Evolutionary conservation across 2,329 filamentous ascomycete species (phyloP).

Genomic region (Neofusicoccum sp.): DNA sequence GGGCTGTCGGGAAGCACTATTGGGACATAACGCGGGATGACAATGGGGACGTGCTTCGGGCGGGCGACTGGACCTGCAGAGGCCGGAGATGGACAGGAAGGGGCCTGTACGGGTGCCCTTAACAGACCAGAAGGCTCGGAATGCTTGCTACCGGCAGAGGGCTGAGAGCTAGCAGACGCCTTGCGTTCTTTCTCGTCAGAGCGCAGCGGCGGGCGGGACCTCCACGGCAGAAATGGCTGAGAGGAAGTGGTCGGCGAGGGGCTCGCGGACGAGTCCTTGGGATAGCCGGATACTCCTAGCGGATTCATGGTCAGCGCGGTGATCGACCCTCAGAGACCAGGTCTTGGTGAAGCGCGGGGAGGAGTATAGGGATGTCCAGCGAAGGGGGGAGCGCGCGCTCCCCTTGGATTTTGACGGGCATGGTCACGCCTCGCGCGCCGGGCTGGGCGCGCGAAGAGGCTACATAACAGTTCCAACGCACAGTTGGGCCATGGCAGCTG

Average conservation of each 20-base stretch:
- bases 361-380: slow-evolving; percentile 20
- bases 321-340: slow-evolving; percentile 16
- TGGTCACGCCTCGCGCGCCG: slow-evolving; percentile 23
- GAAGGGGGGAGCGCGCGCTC: slow-evolving; percentile 14
- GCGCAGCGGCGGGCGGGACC: slow-evolving; percentile 29
- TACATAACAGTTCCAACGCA: slow-evolving; percentile 32
- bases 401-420: neutral
- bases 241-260: neutral
- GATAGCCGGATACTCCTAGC: slow-evolving; percentile 42
- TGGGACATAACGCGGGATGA: slow-evolving; percentile 46
- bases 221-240: slow-evolving; percentile 35
- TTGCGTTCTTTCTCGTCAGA: slow-evolving; percentile 31
- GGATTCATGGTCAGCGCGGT: slow-evolving; percentile 42
- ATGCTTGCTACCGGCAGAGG: slow-evolving; percentile 6
- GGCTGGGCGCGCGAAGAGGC: slow-evolving; percentile 22
- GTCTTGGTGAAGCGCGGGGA: neutral
- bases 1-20: slow-evolving; percentile 40
- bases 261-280: slow-evolving; percentile 24
- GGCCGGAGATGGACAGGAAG: slow-evolving; percentile 27
- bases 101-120: neutral
- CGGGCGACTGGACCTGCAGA: slow-evolving; percentile 31
- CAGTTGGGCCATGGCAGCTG: slow-evolving; percentile 31
- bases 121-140: neutral
- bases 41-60: slow-evolving; percentile 49
- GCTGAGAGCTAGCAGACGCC: slow-evolving; percentile 31